phyloP scores from a whole-genome alignment of 306 rosid species.

The Lablab purpureus region DNA sequence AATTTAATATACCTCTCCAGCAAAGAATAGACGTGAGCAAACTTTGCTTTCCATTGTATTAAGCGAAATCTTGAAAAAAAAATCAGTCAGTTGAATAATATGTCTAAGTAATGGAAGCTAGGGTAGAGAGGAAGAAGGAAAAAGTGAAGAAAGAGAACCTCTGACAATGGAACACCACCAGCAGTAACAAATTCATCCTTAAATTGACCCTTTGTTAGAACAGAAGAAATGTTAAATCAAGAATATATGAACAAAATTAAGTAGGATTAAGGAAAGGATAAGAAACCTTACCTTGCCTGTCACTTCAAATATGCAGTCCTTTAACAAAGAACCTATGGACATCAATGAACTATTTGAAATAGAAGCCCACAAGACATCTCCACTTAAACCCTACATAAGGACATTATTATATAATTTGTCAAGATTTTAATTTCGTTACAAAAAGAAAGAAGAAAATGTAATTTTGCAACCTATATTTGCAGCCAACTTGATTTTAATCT shows the following conservation, averaged over 20 bases:
- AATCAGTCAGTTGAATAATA: neutral
- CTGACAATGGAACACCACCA: conserved; percentile 91
- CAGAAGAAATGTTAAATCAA: conserved; percentile 28
- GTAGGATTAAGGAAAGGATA: conserved; percentile 8
- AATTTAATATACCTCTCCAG: conserved; percentile 77
- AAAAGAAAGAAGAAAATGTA: too few species aligned
- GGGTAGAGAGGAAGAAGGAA: conserved; percentile 10
- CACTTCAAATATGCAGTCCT: conserved; percentile 70
- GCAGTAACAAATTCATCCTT: conserved; percentile 98
- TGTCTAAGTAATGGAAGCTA: conserved; percentile 19
- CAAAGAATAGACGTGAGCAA: conserved; percentile 71
- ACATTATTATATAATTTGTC: conserved; percentile 19
- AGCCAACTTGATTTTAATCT: too few species aligned
- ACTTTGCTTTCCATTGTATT: conserved; percentile 91
- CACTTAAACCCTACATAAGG: conserved; percentile 66
- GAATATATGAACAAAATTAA: conserved; percentile 15
- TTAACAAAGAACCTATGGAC: conserved; percentile 72
- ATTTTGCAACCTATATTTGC: too few species aligned
- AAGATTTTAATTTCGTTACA: neutral
- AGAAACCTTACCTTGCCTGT: conserved; percentile 71
- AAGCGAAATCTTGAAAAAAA: conserved; percentile 65
- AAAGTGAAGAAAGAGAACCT: conserved; percentile 65
- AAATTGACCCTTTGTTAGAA: conserved; percentile 75
- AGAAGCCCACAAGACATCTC: conserved; percentile 87
- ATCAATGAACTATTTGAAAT: conserved; percentile 75